Conservation (phyloP, 768 basidiomycete species). For the Tylopilus vinaceipallidus region DNA sequence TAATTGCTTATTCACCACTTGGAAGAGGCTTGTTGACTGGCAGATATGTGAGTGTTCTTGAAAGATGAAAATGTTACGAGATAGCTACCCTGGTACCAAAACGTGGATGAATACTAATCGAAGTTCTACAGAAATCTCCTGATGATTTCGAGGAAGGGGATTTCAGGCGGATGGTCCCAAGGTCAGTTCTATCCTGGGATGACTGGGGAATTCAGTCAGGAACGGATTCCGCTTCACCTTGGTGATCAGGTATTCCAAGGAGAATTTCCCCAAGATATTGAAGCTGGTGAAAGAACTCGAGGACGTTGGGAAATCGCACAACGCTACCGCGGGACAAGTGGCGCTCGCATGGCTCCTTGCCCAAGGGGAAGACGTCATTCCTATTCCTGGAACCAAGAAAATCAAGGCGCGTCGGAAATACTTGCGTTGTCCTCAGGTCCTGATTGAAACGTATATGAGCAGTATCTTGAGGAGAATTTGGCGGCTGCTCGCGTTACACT, state of each 20-base stretch:
- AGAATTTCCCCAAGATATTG: slow-evolving; percentile 47
- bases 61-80: too few relatives aligned
- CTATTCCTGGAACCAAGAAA: slow-evolving; percentile 40
- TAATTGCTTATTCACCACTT: slow-evolving; percentile 52
- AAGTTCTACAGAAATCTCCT: slow-evolving; percentile 27
- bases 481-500: slow-evolving; percentile 35
- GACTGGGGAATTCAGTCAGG: neutral
- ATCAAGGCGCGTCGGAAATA: slow-evolving; percentile 25
- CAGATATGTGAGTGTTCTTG: slow-evolving; percentile 31
- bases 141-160: slow-evolving; percentile 33
- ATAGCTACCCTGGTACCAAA: too few relatives aligned
- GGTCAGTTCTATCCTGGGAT: slow-evolving; percentile 24
- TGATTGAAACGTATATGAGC: neutral
- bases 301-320: slow-evolving; percentile 33
- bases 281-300: slow-evolving; percentile 35
- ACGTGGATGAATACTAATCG: neutral
- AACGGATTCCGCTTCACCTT: too few relatives aligned
- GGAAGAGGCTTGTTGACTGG: slow-evolving; percentile 54
- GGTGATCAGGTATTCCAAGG: slow-evolving; percentile 35
- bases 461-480: slow-evolving; percentile 48
- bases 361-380: slow-evolving; percentile 38
- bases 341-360: slow-evolving; percentile 41
- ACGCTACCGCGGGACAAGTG: slow-evolving; percentile 39
- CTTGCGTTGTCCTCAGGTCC: neutral
- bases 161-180: slow-evolving; percentile 22